Base-by-base conservation (phyloP, 768 basidiomycete species). In the Saitozyma sp. region DNA sequence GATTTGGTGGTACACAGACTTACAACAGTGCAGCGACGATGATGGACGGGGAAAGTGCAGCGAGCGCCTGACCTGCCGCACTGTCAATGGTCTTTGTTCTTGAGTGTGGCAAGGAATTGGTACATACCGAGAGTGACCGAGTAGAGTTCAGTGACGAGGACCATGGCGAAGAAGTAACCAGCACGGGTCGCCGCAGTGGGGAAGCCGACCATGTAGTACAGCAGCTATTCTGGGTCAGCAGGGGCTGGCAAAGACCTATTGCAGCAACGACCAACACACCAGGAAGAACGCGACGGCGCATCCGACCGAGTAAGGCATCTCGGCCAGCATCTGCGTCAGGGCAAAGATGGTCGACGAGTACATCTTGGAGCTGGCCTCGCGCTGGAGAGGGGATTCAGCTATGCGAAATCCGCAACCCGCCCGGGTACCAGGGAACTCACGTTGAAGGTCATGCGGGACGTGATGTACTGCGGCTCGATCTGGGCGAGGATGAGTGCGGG, bases 301-400 rank as follows among this genome's bases (percentile, higher is more conserved):
- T 14, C 89, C 71, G 40, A 89, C 74, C 14, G 75, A 75, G 57
- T 75, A 71, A 46, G 13, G 92, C 59, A 89, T 84, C 78, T 95
- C 91, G 49, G 90, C 87, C 11, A 90, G 74, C 29, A 93, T 82
- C 73, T 93, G 92, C 2, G 87, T 86, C 41, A 90, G 84, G 39
- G 91, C 89, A 74, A 94, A 94, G 19, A 91, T 89, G 61, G 87
- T 87, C 0, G 90, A 87, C 0, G 88, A 89, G 79, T 93, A 93
- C 72, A 93, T 92, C 63, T 89, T 85, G 80, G 89, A 89, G 2
- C 88, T 89, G 0, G 89, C 84, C 80, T 92, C 91, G 54, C 82
- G 76, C 48, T 76, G 45, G 50, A 65, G 45, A 13, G 29, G 29
- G 29, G 39, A 9, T 37, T 67, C 46, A 62, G 62, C 53, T 17